A percentile compares a stretch with the other conserved stretches of the same genome.
phyloP scores from a whole-genome alignment of 2,329 filamentous ascomycete species.

The Venturia oleaginea region DNA sequence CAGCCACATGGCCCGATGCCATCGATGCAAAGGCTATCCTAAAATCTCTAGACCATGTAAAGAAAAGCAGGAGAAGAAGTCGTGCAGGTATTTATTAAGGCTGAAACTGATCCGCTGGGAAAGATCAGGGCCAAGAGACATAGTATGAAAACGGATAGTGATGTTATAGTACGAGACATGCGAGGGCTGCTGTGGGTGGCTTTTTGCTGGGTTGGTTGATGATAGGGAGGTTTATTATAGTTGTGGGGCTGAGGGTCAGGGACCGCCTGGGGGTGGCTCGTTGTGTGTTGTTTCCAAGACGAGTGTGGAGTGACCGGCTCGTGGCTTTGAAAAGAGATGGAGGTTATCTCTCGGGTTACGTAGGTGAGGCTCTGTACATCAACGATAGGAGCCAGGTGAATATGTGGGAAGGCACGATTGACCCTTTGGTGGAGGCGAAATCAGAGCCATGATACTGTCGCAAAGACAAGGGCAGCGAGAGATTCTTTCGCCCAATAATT shows the following conservation, averaged over 20 bases:
- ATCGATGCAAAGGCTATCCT: not conserved
- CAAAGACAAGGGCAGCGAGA: too few species aligned
- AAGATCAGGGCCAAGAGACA: not conserved
- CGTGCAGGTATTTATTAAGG: not conserved
- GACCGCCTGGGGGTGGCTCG: not conserved
- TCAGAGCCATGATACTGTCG: too few species aligned
- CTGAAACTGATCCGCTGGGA: not conserved
- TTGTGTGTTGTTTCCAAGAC: not conserved
- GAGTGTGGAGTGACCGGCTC: not conserved
- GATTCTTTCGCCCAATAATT: too few species aligned
- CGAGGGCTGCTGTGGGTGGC: not conserved
- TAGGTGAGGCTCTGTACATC: too few species aligned
- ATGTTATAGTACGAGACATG: constrained; percentile 3
- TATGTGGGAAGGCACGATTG: too few species aligned
- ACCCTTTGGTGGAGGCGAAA: too few species aligned
- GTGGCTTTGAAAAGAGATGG: too few species aligned
- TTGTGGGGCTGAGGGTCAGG: constrained; percentile 4
- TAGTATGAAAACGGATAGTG: constrained; percentile 1
- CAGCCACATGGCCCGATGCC: not conserved
- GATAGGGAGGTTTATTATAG: not conserved
- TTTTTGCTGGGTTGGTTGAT: not conserved
- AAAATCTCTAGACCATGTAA: not conserved
- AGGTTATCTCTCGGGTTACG: too few species aligned
- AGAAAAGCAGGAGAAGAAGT: not conserved
- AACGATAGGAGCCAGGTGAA: too few species aligned